Evolutionary conservation across 2,329 filamentous ascomycete genomes (phyloP).

Genomic region (Aspergillus tamarii): DNA sequence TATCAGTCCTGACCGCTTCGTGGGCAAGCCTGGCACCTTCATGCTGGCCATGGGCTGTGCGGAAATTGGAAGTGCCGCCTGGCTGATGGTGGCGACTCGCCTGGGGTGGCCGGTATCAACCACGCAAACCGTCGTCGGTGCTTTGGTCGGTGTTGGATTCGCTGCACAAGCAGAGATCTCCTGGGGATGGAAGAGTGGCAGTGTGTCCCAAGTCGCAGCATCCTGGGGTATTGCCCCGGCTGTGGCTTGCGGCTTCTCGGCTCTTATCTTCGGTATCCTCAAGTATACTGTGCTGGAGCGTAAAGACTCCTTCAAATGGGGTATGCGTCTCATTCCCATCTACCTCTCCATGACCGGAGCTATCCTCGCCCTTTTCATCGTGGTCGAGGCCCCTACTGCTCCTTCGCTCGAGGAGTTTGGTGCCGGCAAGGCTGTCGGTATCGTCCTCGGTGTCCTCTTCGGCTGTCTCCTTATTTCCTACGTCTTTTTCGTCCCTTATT

Average conservation of each 20-base stretch:
- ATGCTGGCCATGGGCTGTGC: constrained; percentile 45
- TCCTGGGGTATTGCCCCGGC: constrained; percentile 55
- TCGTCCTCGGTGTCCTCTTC: constrained; percentile 31
- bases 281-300: constrained; percentile 56
- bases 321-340: constrained; percentile 52
- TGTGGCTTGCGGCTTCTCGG: constrained; percentile 52
- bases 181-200: constrained; percentile 45
- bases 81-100: constrained; percentile 41
- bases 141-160: constrained; percentile 36
- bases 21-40: constrained; percentile 37
- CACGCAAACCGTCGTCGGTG: constrained; percentile 45
- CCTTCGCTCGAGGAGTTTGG: constrained; percentile 30
- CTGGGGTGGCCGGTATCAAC: constrained; percentile 47
- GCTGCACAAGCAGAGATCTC: constrained; percentile 25
- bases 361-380: constrained; percentile 62
- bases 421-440: constrained; percentile 28
- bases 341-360: constrained; percentile 55
- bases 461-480: constrained; percentile 28
- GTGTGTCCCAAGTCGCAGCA: constrained; percentile 52
- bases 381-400: constrained; percentile 43
- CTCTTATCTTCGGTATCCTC: constrained; percentile 53
- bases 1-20: constrained; percentile 44
- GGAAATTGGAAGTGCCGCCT: constrained; percentile 39
- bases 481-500: constrained; percentile 33
- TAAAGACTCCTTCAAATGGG: constrained; percentile 53